These are phyloP conservation scores for Claviceps arundinis DNA, from an alignment of 2,329 filamentous ascomycete genomes.

Conservation along the genomic window DNA sequence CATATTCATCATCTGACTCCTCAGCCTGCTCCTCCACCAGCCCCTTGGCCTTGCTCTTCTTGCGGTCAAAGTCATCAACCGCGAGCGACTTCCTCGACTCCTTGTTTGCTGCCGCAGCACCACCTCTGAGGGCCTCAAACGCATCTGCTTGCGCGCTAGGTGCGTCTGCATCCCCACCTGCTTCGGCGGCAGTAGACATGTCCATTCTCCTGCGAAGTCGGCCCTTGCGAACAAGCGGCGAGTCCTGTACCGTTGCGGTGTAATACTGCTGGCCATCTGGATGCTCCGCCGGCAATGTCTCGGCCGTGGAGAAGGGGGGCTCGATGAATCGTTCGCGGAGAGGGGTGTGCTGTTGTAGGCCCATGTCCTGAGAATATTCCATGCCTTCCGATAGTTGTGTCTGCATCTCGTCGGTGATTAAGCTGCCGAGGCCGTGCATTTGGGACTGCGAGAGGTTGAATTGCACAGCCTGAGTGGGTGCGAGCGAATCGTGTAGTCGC, in stretches of 20 bases:
- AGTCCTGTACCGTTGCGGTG: slow-evolving; percentile 34
- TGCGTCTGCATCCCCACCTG: neutral
- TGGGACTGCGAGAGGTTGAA: slow-evolving; percentile 50
- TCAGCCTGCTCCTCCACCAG: slow-evolving; percentile 90
- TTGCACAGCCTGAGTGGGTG: slow-evolving; percentile 31
- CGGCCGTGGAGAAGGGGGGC: slow-evolving; percentile 52
- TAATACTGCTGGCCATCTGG: slow-evolving; percentile 21
- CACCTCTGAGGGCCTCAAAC: slow-evolving; percentile 60
- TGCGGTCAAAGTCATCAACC: slow-evolving; percentile 58
- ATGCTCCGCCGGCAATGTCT: slow-evolving; percentile 44
- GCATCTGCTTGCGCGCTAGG: slow-evolving; percentile 24
- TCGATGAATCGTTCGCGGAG: slow-evolving; percentile 54
- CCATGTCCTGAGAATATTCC: slow-evolving; percentile 69
- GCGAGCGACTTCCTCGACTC: slow-evolving; percentile 34
- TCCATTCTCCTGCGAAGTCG: slow-evolving; percentile 33
- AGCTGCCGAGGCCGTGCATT: slow-evolving; percentile 42
- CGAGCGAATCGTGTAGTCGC: slow-evolving; percentile 19
- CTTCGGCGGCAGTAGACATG: slow-evolving; percentile 6
- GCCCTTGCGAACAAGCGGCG: slow-evolving; percentile 51
- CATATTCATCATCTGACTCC: slow-evolving; percentile 97
- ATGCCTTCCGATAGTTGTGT: slow-evolving; percentile 58
- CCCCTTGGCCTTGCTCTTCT: slow-evolving; percentile 73
- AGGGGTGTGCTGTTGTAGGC: slow-evolving; percentile 62
- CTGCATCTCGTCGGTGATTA: slow-evolving; percentile 30
- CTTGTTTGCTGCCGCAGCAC: slow-evolving; percentile 29